Base-by-base conservation (phyloP, 2,329 filamentous ascomycete genomes). In the Sporothrix humicola region DNA sequence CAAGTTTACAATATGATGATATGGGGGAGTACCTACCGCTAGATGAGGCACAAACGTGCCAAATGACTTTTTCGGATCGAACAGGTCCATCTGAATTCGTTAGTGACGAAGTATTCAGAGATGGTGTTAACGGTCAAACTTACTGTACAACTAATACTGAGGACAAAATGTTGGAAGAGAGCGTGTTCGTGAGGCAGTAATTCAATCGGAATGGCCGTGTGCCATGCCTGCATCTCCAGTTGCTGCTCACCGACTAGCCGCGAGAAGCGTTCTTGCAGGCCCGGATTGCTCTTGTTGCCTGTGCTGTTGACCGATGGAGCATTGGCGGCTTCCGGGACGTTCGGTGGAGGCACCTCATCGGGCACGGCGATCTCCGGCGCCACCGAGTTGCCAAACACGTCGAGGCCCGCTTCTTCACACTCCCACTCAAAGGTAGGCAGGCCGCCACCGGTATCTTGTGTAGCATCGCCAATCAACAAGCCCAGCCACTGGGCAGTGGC, bases 31-130 rank as follows among this genome's bases (percentile, higher is more conserved):
- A 37, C 31, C 31, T 37, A 37, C 31, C 3, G 56, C 56, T 26
- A 59, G 23, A 15, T 59, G 56, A 4, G 56, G 56, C 56, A 59
- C 56, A 59, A 59, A 59, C 23, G 56, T 59, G 23, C 56, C 56
- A 37, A 59, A 59, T 23, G 56, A 59, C 13, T 59, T 59, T 17
- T 59, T 59, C 3, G 56, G 56, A 12, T 59, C 56, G 31, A 59
- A 59, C 12, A 59, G 23, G 56, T 59, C 56, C 56, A 59, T 59
- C 48, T 50, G 5, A 37, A 2, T 37, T 37, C 5, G 31, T 37
- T 37, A 37, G 31, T 37, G 31, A 7, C n/a, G n/a, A n/a, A n/a
- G n/a, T n/a, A n/a, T n/a, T n/a, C n/a, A n/a, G n/a, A n/a, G n/a
- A n/a, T n/a, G n/a, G n/a, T n/a, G n/a, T n/a, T n/a, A n/a, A n/a